Evolutionary conservation across 768 basidiomycete genomes (phyloP).

Genomic region (Cubamyces sp.): DNA sequence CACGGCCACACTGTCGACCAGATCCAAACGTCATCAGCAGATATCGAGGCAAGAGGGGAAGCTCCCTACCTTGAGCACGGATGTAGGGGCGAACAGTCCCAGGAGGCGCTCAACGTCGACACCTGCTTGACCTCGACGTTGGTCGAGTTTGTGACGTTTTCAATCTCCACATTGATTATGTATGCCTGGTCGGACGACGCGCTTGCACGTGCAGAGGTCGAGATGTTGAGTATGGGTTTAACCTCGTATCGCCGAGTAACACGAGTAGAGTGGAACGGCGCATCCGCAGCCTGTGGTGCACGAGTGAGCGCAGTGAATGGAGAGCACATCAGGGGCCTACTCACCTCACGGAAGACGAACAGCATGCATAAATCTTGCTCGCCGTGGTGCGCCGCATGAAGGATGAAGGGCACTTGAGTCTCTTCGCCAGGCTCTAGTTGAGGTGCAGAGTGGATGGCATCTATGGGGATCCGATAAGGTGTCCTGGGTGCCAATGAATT

Average conservation of each 20-base stretch:
- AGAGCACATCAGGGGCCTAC: slow-evolving; percentile 5
- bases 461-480: slow-evolving; percentile 53
- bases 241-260: slow-evolving; percentile 63
- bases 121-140: slow-evolving; percentile 59
- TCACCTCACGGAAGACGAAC: slow-evolving; percentile 69
- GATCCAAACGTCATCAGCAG: slow-evolving; percentile 1
- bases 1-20: slow-evolving; percentile 43
- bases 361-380: slow-evolving; percentile 60
- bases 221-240: slow-evolving; percentile 57
- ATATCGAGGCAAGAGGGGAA: background rate
- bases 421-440: slow-evolving; percentile 51
- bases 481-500: slow-evolving; percentile 56
- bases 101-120: slow-evolving; percentile 67
- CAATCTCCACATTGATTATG: slow-evolving; percentile 56
- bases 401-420: slow-evolving; percentile 52
- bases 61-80: slow-evolving; percentile 48
- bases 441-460: slow-evolving; percentile 29
- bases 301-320: background rate
- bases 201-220: slow-evolving; percentile 55
- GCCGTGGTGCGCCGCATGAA: slow-evolving; percentile 55
- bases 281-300: slow-evolving; percentile 45
- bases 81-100: slow-evolving; percentile 55
- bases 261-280: slow-evolving; percentile 61
- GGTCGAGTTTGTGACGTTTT: slow-evolving; percentile 49
- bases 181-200: slow-evolving; percentile 53